These are phyloP conservation scores for Mucor racemosus DNA, from an alignment of 371 early-diverging fungal species.

Conservation along the genomic window DNA sequence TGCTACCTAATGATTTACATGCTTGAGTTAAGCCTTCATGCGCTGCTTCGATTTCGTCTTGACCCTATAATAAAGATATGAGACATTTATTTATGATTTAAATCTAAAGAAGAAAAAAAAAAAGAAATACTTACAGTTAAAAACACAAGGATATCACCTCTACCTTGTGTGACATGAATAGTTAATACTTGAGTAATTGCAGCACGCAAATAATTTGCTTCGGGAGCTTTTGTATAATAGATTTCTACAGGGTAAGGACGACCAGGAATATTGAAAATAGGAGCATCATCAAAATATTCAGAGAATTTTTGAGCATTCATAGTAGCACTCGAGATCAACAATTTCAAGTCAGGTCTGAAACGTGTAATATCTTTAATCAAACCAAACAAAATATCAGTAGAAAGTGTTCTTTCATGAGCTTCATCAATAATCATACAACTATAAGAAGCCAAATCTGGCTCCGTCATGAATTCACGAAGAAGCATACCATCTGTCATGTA, in stretches of 20 bases:
- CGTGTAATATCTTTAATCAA: conserved; percentile 96
- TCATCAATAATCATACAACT: conserved; percentile 98
- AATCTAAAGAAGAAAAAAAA: too few relatives aligned
- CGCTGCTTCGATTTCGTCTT: conserved; percentile 98
- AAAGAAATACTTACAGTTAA: conserved; percentile 79
- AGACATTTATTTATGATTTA: neutral
- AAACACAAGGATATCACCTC: conserved; percentile 97
- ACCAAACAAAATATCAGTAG: conserved; percentile 98
- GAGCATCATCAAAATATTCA: conserved; percentile 94
- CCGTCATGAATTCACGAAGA: conserved; percentile 97
- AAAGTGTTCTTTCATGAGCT: conserved; percentile 98
- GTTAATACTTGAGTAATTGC: conserved; percentile 95
- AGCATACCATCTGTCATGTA: conserved; percentile 99
- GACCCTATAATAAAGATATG: conserved; percentile 63
- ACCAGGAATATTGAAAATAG: conserved; percentile 95
- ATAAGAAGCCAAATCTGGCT: conserved; percentile 93
- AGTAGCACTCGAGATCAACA: conserved; percentile 99
- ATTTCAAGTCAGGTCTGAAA: conserved; percentile 90
- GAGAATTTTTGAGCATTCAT: conserved; percentile 97
- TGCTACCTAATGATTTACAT: conserved; percentile 83
- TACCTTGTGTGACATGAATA: conserved; percentile 90
- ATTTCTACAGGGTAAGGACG: conserved; percentile 93
- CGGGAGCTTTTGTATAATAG: conserved; percentile 95
- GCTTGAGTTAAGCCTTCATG: conserved; percentile 84
- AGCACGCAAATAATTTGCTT: conserved; percentile 97